Conservation (phyloP, 768 basidiomycete genomes). For the Mycena sanguinolenta region DNA sequence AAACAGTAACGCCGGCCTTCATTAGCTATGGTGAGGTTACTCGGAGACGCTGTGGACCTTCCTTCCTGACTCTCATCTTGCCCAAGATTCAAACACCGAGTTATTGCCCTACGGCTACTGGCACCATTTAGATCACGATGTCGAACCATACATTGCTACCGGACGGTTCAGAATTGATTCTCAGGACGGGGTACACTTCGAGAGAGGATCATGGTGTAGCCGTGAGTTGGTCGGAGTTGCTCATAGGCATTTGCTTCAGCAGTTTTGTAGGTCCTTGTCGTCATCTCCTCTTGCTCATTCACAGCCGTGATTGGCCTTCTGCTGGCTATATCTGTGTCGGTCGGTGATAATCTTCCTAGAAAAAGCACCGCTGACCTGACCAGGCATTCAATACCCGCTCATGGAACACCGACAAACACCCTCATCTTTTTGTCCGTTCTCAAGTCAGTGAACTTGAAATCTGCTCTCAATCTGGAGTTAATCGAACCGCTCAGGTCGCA, state of each 20-base stretch:
- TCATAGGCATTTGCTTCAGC: not conserved
- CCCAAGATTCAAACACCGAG: not conserved
- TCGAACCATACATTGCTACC: slow-evolving; percentile 34
- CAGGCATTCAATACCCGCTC: slow-evolving; percentile 3
- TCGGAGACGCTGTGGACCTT: not conserved
- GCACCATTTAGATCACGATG: slow-evolving; percentile 31
- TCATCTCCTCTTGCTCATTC: slow-evolving; percentile 57
- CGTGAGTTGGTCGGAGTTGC: slow-evolving; percentile 40
- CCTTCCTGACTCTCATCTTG: not conserved
- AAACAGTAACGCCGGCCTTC: no score
- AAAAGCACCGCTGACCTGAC: not conserved
- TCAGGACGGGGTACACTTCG: slow-evolving; percentile 41
- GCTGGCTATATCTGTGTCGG: slow-evolving; percentile 42
- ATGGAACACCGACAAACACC: slow-evolving; percentile 13
- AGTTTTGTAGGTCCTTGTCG: slow-evolving; percentile 51
- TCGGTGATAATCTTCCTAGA: not conserved
- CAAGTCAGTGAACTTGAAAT: slow-evolving; percentile 53
- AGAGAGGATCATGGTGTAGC: slow-evolving; percentile 46
- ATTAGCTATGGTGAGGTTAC: not conserved
- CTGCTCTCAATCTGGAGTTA: slow-evolving; percentile 51
- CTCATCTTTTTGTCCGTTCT: slow-evolving; percentile 65
- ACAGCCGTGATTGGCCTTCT: slow-evolving; percentile 57
- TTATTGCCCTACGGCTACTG: not conserved
- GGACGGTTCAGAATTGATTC: slow-evolving; percentile 40
- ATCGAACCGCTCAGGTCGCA: slow-evolving; percentile 64